Base-by-base conservation (phyloP, 768 basidiomycete species). In the Tylopilus felleus region DNA sequence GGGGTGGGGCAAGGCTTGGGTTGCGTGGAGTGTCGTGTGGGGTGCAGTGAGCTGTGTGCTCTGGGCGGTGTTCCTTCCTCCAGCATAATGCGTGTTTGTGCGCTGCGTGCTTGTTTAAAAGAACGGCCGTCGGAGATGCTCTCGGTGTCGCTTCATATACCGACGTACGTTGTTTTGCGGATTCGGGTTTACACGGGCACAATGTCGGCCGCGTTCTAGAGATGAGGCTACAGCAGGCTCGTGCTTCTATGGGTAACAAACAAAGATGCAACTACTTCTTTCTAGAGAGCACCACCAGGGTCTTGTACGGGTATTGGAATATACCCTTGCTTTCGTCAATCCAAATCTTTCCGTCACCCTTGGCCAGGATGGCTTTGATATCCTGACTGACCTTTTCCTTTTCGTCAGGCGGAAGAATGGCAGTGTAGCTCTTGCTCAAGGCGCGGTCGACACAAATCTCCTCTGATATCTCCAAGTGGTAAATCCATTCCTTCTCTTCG, bases 11-110 rank as follows among this genome's bases (percentile, higher is more conserved):
- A 76, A 62, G 40, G 67, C 68, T 41, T 98, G 93, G 90, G 72
- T 94, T 3, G 65, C 70, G 12, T 99, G 94, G 90, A 84, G 81
- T 51, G 65, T 88, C 1, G 57, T 86, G 0, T 98, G 95, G 93
- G 85, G 88, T 4, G 69, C 75, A 2, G 62, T 85, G 17, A 84
- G 84, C 12, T 68, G 86, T 19, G 77, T 92, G 5, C 74, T 96
- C 0, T 98, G 93, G 94, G 80, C 77, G 2, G 80, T 81, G 3
- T 95, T 94, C 65, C 77, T 96, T 28, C 96, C 96, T 0, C 96
- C 96, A n/a, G 96, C 95, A 0, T 96, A 72, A 73, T 35, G 39
- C 6, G 17, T 33, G 13, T 23, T 22, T 19, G 40, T 10, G 19
- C 19, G 31, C 21, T 22, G 23, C 14, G 38, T 19, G 40, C 50